Conservation (phyloP, 495 filamentous ascomycete genomes). For the Rostrohypoxylon terebratum region DNA sequence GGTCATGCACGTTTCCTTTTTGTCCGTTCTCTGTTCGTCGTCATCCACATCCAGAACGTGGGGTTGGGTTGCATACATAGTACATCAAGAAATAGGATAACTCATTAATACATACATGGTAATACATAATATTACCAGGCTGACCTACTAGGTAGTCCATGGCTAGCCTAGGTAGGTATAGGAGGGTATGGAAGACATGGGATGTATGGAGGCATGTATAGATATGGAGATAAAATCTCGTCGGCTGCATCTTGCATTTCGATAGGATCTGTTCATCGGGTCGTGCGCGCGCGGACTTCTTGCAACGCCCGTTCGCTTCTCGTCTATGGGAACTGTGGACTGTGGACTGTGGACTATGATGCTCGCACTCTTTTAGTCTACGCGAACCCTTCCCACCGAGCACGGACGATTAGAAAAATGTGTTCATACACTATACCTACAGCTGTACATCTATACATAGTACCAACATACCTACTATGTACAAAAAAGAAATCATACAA, state of each 20-base stretch:
- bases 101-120: constrained; percentile 23
- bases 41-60: constrained; percentile 44
- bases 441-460: background rate
- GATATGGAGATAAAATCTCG: constrained; percentile 38
- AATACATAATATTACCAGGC: background rate
- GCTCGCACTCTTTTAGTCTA: no score
- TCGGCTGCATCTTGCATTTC: constrained; percentile 43
- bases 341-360: no score
- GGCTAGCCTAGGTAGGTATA: constrained; percentile 2
- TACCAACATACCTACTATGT: no score
- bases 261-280: constrained; percentile 43
- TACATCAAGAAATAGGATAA: constrained; percentile 10
- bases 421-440: background rate
- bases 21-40: constrained; percentile 39
- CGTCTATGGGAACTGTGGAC: constrained; percentile 12
- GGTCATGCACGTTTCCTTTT: constrained; percentile 35
- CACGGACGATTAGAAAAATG: constrained; percentile 21
- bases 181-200: background rate
- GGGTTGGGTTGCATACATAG: constrained; percentile 42
- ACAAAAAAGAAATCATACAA: background rate
- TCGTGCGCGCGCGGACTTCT: constrained; percentile 24
- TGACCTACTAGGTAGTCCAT: background rate
- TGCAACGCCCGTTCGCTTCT: constrained; percentile 10
- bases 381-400: background rate
- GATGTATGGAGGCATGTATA: background rate